Percentiles rank a stretch among this genome's conserved stretches.
These are phyloP conservation scores for Dendrobium huoshanense DNA, from an alignment of 106 monocot species.

Conservation along the genomic window DNA sequence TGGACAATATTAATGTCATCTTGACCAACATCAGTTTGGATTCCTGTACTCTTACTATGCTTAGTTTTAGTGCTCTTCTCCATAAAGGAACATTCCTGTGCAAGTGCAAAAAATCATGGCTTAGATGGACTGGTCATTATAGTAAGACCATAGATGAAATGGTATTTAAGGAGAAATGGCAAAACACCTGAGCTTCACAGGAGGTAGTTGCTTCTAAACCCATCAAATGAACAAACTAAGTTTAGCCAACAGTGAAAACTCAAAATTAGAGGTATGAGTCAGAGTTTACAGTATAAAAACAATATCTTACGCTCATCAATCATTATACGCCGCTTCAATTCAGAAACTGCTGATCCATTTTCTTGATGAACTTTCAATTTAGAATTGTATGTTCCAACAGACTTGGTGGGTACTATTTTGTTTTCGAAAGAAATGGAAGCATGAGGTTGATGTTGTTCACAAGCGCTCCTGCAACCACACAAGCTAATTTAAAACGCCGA, in stretches of 20 bases:
- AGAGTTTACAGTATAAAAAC: background rate
- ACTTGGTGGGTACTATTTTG: no score
- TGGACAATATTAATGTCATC: background rate
- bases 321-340: conserved; percentile 18
- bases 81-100: conserved; percentile 24
- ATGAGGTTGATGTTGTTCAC: background rate
- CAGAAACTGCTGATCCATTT: conserved; percentile 24
- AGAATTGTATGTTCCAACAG: background rate
- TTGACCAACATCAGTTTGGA: conserved; percentile 49
- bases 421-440: background rate
- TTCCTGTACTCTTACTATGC: conserved; percentile 28
- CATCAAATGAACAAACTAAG: conserved; percentile 7
- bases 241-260: conserved; percentile 4
- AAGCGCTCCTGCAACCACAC: background rate
- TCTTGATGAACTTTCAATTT: conserved; percentile 12
- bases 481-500: background rate
- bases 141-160: background rate
- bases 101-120: conserved; percentile 3
- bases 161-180: background rate
- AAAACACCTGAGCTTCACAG: conserved; percentile 35
- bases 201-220: conserved; percentile 38
- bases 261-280: background rate
- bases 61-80: conserved; percentile 14
- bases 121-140: background rate
- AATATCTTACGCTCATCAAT: conserved; percentile 34